Evolutionary conservation across 1,139 yeast genomes (phyloP).

Genomic region (Hansenula lynferdii): DNA sequence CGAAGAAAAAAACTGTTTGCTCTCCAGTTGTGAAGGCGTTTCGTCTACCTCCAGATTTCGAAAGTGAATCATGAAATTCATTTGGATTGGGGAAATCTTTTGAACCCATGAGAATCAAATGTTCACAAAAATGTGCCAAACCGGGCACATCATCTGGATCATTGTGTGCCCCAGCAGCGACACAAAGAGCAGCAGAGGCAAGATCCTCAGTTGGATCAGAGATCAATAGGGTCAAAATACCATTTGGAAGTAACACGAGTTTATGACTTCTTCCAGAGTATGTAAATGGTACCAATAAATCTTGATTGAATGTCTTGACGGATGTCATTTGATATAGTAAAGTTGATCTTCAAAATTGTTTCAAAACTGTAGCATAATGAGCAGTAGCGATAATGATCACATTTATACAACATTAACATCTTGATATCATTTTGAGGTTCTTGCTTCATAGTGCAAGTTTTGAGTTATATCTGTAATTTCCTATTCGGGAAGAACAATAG

Average conservation of each 20-base stretch:
- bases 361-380: neutral
- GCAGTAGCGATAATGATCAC: neutral
- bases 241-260: slow-evolving; percentile 46
- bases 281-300: slow-evolving; percentile 24
- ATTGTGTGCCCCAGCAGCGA: slow-evolving; percentile 57
- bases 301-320: slow-evolving; percentile 14
- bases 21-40: slow-evolving; percentile 70
- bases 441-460: neutral
- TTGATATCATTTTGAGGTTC: neutral
- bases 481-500: slow-evolving; percentile 4
- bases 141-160: slow-evolving; percentile 57
- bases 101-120: slow-evolving; percentile 57
- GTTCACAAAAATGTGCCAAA: slow-evolving; percentile 73
- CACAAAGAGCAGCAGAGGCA: slow-evolving; percentile 46
- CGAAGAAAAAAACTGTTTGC: slow-evolving; percentile 56
- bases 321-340: slow-evolving; percentile 1
- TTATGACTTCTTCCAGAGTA: slow-evolving; percentile 34
- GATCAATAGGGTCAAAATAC: slow-evolving; percentile 43
- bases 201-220: slow-evolving; percentile 50
- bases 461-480: slow-evolving; percentile 1
- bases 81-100: slow-evolving; percentile 45
- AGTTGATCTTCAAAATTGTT: neutral
- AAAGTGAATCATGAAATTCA: slow-evolving; percentile 38
- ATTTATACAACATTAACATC: neutral
- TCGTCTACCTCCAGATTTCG: slow-evolving; percentile 46